Conservation (phyloP, 192 early-diverging fungal genomes). For the Umbelopsis vinacea region DNA sequence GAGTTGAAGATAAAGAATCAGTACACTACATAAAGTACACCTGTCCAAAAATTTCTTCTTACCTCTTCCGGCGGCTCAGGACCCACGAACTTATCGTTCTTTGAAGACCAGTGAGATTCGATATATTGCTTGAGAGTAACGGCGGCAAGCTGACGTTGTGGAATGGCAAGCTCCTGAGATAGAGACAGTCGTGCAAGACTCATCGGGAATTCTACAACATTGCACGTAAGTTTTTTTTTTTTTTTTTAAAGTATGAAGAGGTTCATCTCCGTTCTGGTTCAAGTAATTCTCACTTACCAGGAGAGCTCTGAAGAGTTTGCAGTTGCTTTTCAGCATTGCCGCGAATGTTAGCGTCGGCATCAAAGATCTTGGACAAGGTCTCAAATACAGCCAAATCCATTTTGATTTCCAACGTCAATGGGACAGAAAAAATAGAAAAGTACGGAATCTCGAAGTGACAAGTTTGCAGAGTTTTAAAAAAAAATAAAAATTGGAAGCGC, state of each 20-base stretch:
- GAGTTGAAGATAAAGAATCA: not conserved
- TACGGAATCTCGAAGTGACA: not conserved
- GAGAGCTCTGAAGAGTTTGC: constrained; percentile 65
- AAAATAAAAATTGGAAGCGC: constrained; percentile 18
- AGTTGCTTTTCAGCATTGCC: constrained; percentile 68
- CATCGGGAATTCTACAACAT: constrained; percentile 63
- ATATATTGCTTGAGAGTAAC: constrained; percentile 78
- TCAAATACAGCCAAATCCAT: constrained; percentile 82
- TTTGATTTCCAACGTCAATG: not conserved
- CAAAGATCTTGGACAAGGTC: constrained; percentile 70
- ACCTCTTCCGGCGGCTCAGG: constrained; percentile 66
- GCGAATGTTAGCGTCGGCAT: constrained; percentile 66
- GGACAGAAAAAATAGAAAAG: not conserved
- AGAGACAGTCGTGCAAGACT: constrained; percentile 69
- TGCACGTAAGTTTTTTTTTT: constrained; percentile 2
- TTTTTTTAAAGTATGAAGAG: too few species aligned
- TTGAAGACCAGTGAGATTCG: constrained; percentile 75
- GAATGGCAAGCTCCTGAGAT: constrained; percentile 60
- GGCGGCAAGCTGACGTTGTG: constrained; percentile 74
- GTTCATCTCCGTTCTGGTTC: not conserved
- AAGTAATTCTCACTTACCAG: constrained; percentile 49
- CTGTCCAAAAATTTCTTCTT: not conserved
- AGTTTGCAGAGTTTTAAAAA: not conserved
- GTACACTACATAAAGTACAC: not conserved
- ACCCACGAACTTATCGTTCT: constrained; percentile 54